Conservation (phyloP, 2,329 filamentous ascomycete species). For the Xylaria sp. region DNA sequence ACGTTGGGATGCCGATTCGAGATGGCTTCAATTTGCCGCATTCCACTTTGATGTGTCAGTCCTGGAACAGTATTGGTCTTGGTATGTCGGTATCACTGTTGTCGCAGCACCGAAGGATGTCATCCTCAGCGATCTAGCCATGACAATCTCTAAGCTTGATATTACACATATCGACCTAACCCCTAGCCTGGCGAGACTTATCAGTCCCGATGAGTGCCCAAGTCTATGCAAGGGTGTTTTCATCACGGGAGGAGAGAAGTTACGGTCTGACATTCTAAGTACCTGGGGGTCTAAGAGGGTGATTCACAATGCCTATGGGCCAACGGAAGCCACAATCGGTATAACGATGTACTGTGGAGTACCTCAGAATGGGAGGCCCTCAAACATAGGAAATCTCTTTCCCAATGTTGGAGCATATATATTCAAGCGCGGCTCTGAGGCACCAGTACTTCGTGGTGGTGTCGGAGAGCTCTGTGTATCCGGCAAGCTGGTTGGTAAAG, state of each 20-base stretch:
- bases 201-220: conserved; percentile 83
- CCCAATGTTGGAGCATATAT: conserved; percentile 88
- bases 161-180: conserved; percentile 95
- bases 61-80: conserved; percentile 94
- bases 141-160: conserved; percentile 73
- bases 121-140: conserved; percentile 83
- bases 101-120: conserved; percentile 84
- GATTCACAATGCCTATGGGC: conserved; percentile 93
- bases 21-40: conserved; percentile 92
- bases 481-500: conserved; percentile 86
- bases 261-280: conserved; percentile 90
- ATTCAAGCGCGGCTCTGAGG: conserved; percentile 73
- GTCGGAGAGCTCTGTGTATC: conserved; percentile 91
- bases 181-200: conserved; percentile 81
- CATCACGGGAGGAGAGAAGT: conserved; percentile 88
- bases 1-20: conserved; percentile 77
- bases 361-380: conserved; percentile 78
- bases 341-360: conserved; percentile 90
- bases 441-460: conserved; percentile 78
- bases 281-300: conserved; percentile 81
- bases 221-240: conserved; percentile 84
- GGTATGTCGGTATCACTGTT: conserved; percentile 88
- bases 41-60: conserved; percentile 96
- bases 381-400: conserved; percentile 89
- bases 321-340: conserved; percentile 92